Base-by-base conservation (phyloP, 2,329 filamentous ascomycete species). In the Cercospora sesami region DNA sequence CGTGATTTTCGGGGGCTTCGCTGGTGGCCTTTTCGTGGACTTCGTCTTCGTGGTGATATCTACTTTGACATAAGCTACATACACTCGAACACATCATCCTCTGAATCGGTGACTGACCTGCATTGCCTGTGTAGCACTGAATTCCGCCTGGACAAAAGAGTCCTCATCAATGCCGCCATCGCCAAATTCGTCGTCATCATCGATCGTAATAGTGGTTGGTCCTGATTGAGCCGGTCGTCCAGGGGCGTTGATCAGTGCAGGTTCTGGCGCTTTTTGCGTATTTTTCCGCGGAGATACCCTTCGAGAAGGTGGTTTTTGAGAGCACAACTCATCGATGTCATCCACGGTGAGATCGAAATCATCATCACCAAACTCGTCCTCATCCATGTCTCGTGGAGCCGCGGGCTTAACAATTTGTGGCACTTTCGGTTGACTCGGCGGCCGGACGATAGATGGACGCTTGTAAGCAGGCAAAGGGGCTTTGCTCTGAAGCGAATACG, bases 111-210 rank as follows among this genome's bases (percentile, higher is more conserved):
- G 73, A 75, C 78, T 79, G 74, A 81, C 80, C 76, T 76, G 79
- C 77, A 81, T 76, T 75, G 89, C 88, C 81, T 95, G 90, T 60
- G 90, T 92, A 58, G 91, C 90, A 75, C 87, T 87, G 72, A 89
- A 81, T 80, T 93, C 90, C 71, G 89, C 89, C 69, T 90, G 89
- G 75, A 83, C 83, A 76, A 86, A 83, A 60, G 85, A 81, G 74
- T 94, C 92, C 75, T 92, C 91, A 79, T 96, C 93, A 79, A 87
- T 83, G 69, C 89, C 84, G 73, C 84, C 85, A 71, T 85, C 86
- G 58, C 89, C 91, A 82, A 92, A 92, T 74, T 93, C 93, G 80
- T 93, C 91, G 67, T 87, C 90, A 70, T 79, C 76, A 61, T 71
- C 66, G 51, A 67, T 63, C 28, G 23, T 60, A 39, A 64, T 68